Evolutionary conservation across 176 grass and related monocot species (phyloP), one percentile per base, ranked within the genome.

Genomic region (Elaeis guineensis): DNA sequence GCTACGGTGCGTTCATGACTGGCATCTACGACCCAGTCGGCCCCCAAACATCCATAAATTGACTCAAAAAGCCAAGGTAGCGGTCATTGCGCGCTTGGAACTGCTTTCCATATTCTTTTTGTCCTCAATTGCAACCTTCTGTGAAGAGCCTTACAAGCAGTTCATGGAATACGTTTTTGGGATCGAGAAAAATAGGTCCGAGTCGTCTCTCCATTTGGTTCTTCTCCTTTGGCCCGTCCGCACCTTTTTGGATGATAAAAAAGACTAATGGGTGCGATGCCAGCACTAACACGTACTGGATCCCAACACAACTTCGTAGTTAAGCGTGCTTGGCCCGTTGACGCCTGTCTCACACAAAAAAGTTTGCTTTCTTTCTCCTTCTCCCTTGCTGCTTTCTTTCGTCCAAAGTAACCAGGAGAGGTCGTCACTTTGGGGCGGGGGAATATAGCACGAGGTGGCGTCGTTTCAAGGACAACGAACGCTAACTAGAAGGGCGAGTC

Each of bases 391-490:
- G 14, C 14, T 39, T 21, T 51, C 64, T 66, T 66, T 32, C 17
- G 16, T 32, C 50, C 21, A 66, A 66, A 66, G 64, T 66, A 76
- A 50, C 20, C 1, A 11, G 7, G 63, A 21, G 50, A 16, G 21
- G 63, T 51, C 26, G 49, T 64, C 53, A 39, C 25, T 19, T 30
- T n/a, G 2, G 2, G 29, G 54, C 53, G 63, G 30, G 54, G 44
- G 63, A 50, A 53, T 49, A 18, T 71, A 80, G 79, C 78, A 79
- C 75, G 71, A 77, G 8, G 74, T 61, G 44, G 69, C 69, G 50
- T 85, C 56, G 75, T 78, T 90, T 75, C 80, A 78, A 90, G 84
- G 69, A 77, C 49, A 54, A 63, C 52, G 64, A 64, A 78, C 61
- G 50, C 17, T n/a, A 80, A 73, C 51, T 26, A 65, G 16, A 59